Percentiles rank a stretch among this genome's conserved stretches.
These are phyloP conservation scores for Lojkania enalia DNA, from an alignment of 2,329 filamentous ascomycete species.

Conservation along the genomic window DNA sequence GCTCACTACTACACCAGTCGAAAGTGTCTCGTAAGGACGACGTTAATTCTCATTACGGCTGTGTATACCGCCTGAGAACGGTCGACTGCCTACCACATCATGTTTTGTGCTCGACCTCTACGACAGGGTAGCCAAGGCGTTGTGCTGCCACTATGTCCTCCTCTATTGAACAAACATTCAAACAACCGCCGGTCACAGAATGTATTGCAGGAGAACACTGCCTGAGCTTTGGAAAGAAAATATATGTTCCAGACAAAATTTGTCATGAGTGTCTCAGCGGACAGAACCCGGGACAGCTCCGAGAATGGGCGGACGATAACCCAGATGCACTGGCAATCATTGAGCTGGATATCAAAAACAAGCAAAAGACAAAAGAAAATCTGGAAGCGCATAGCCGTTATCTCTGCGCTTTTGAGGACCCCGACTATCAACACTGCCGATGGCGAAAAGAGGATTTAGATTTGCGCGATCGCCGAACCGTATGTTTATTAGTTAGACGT, in stretches of 20 bases:
- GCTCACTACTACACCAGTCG: not conserved
- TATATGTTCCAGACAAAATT: conserved; percentile 21
- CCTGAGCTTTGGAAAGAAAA: conserved; percentile 32
- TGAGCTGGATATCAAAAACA: conserved; percentile 23
- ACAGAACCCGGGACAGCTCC: conserved; percentile 31
- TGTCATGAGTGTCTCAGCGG: conserved; percentile 29
- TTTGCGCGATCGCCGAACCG: conserved; percentile 23
- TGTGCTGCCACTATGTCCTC: conserved; percentile 18
- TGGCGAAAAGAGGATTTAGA: conserved; percentile 32
- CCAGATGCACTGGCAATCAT: conserved; percentile 18
- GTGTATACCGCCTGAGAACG: not conserved
- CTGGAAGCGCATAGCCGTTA: conserved; percentile 27
- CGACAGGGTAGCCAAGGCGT: conserved; percentile 13
- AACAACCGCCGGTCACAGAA: conserved; percentile 28
- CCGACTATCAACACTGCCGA: conserved; percentile 27
- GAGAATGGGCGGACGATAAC: conserved; percentile 21
- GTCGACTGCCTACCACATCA: not conserved
- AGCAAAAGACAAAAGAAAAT: conserved; percentile 25
- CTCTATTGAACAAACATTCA: conserved; percentile 20
- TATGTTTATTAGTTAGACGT: conserved; percentile 22
- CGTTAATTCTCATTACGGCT: not conserved
- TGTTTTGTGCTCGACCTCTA: not conserved
- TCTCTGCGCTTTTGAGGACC: conserved; percentile 33
- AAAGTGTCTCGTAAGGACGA: not conserved
- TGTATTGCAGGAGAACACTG: conserved; percentile 26